Conservation (phyloP, 2,329 filamentous ascomycete genomes). For the Fusarium redolens region DNA sequence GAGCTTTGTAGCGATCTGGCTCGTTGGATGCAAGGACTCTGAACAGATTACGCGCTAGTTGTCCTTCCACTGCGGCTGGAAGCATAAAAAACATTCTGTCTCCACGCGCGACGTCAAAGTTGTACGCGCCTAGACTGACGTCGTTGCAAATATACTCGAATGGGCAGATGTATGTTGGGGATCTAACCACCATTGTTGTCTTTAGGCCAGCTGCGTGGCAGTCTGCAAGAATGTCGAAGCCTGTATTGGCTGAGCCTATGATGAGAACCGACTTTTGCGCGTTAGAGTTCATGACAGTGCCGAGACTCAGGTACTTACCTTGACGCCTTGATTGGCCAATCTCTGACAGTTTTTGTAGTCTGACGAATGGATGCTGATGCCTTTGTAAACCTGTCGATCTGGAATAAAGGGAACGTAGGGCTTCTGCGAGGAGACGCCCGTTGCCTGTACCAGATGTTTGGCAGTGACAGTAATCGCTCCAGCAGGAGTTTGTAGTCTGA, state of each 20-base stretch:
- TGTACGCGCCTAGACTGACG: constrained; percentile 11
- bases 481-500: background rate
- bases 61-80: constrained; percentile 1
- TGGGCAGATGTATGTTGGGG: constrained; percentile 32
- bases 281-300: background rate
- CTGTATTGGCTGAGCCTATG: constrained; percentile 30
- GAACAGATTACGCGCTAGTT: constrained; percentile 11
- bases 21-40: constrained; percentile 17
- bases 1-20: constrained; percentile 11
- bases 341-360: constrained; percentile 5
- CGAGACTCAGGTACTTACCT: background rate
- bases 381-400: constrained; percentile 5
- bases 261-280: constrained; percentile 10
- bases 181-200: constrained; percentile 16
- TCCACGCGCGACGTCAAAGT: constrained; percentile 3
- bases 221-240: constrained; percentile 28
- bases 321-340: constrained; percentile 1
- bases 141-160: constrained; percentile 19
- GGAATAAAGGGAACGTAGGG: background rate
- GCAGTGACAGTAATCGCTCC: background rate
- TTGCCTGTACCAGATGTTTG: constrained; percentile 30
- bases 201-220: constrained; percentile 5
- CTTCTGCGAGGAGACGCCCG: constrained; percentile 27
- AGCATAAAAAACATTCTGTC: constrained; percentile 23
- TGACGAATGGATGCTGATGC: constrained; percentile 21